These are phyloP conservation scores for Neonectria ditissima DNA, from an alignment of 2,329 filamentous ascomycete species.

Conservation along the genomic window DNA sequence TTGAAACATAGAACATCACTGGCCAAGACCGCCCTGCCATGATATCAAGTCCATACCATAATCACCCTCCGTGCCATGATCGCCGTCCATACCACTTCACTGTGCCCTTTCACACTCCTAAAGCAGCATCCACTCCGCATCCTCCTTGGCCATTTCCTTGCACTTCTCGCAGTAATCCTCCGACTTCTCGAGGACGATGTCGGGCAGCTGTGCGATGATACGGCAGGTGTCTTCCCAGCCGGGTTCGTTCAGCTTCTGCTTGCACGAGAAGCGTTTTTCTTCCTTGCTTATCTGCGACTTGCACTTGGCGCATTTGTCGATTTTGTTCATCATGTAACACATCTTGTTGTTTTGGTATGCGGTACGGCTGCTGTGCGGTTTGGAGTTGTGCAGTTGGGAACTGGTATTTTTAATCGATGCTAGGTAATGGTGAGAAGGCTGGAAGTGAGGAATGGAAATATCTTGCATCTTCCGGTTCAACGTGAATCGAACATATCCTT, in stretches of 20 bases:
- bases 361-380: too few species aligned
- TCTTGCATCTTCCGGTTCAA: not conserved
- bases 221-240: not conserved
- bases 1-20: not conserved
- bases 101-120: not conserved
- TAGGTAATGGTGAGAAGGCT: not conserved
- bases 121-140: not conserved
- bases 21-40: not conserved
- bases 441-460: not conserved
- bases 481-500: not conserved
- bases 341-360: not conserved
- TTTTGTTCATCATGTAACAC: not conserved
- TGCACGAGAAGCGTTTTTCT: not conserved
- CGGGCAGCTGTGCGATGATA: not conserved
- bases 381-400: too few species aligned
- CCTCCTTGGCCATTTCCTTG: not conserved
- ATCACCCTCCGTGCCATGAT: not conserved
- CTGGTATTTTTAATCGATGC: too few species aligned
- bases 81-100: not conserved
- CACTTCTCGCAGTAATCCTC: not conserved
- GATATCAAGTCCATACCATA: not conserved
- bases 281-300: not conserved
- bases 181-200: not conserved
- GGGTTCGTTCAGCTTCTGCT: not conserved
- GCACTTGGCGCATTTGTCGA: not conserved